Evolutionary conservation across 2,329 filamentous ascomycete species (phyloP).

Genomic region (Clarireedia monteithiana): DNA sequence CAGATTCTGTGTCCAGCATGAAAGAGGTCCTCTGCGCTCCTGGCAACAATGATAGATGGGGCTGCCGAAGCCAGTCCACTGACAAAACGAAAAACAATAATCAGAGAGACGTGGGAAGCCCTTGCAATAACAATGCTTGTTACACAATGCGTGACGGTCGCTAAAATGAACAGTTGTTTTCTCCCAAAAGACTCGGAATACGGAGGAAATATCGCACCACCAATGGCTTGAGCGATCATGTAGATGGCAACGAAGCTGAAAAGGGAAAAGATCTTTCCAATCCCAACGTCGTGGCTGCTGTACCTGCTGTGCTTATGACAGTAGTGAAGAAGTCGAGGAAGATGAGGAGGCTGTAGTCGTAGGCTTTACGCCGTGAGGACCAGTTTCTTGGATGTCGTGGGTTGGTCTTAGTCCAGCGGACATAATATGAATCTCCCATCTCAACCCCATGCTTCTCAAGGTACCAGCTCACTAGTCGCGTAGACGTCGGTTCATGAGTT

Average conservation of each 20-base stretch:
- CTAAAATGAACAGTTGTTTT: conserved; percentile 29
- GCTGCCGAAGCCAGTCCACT: conserved; percentile 39
- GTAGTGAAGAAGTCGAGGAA: conserved; percentile 13
- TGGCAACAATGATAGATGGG: conserved; percentile 38
- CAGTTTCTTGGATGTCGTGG: conserved; percentile 11
- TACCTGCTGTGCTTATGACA: conserved; percentile 11
- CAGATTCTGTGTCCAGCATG: conserved; percentile 37
- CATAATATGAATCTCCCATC: not conserved
- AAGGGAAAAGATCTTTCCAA: not conserved
- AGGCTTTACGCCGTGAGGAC: conserved; percentile 6
- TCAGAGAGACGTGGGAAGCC: conserved; percentile 29
- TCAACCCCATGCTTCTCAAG: not conserved
- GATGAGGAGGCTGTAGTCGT: conserved; percentile 7
- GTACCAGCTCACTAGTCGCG: not conserved
- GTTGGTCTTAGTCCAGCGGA: not conserved
- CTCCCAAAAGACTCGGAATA: conserved; percentile 33
- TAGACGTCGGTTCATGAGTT: too few relatives aligned
- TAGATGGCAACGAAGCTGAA: not conserved
- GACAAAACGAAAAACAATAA: conserved; percentile 35
- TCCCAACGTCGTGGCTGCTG: not conserved
- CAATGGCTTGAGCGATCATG: conserved; percentile 31
- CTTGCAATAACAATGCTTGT: conserved; percentile 33
- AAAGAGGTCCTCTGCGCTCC: conserved; percentile 43
- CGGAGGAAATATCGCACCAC: conserved; percentile 33
- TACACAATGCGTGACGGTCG: conserved; percentile 28